Base-by-base conservation (phyloP, 1,284 basidiomycete species). In the Pyrrhoderma lamaoense region DNA sequence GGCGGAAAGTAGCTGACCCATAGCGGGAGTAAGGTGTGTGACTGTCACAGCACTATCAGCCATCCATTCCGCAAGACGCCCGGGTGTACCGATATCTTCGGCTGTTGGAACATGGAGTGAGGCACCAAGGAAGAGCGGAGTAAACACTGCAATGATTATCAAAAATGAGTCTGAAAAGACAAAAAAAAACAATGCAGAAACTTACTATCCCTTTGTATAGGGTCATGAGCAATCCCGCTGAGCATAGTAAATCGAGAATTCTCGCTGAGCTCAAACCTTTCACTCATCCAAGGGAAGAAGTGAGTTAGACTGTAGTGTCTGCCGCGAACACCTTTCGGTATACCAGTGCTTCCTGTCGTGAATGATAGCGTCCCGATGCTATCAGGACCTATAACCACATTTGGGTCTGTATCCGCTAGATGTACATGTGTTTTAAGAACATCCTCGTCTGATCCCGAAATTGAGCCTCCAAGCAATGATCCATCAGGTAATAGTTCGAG, bases 271-370 rank as follows among this genome's bases (percentile, higher is more conserved):
- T 78, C 83, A 66, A 99, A 99, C 16, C 84, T 75, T 64, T 93
- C 72, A 18, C 88, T 87, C 96, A 99, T 99, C 96, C 96, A 99
- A 2, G 95, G 95, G 82, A 99, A 99, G 77, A 99, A 99, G 68
- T 99, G 96, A 0, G 96, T 99, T 59, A 99, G 73, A 59, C 89
- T 93, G 69, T 89, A 97, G 67, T 99, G 96, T 43, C 96, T 75
- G 0, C 96, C 96, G 61, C 83, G 82, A 44, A 99, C 95, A 40
- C 96, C 96, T 72, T 99, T 99, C 2, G 96, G 96, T 49, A 99
- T 94, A 45, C 96, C 96, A 0, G 96, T 99, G 58, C 91, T 95
- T 47, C 96, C 96, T 57, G 90, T 95, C 1, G 96, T 99, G 71
- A 99, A 99, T 0, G 90, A 93, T 16, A 99, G 72, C 0, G 96